These are phyloP conservation scores for Cinnamomum micranthum DNA, from an alignment of 164 flowering plant species.

Conservation along the genomic window DNA sequence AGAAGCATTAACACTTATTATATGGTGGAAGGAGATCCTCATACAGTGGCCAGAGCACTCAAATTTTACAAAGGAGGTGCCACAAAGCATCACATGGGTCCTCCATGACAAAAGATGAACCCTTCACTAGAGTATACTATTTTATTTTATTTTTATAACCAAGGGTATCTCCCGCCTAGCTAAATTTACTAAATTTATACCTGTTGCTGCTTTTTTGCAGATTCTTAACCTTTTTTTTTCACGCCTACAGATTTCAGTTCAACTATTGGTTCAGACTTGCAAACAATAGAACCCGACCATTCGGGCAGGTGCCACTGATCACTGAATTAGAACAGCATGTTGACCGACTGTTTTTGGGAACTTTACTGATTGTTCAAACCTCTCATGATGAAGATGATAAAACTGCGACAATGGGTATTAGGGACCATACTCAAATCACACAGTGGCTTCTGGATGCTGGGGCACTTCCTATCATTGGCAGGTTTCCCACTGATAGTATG, in stretches of 20 bases:
- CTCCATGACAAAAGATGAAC: too few relatives aligned
- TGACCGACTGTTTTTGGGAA: slow-evolving; percentile 16
- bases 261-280: slow-evolving; percentile 44
- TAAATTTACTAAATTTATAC: too few relatives aligned
- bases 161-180: too few relatives aligned
- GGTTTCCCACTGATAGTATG: slow-evolving; percentile 19
- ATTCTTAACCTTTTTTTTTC: slow-evolving; percentile 1
- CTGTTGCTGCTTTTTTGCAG: neutral
- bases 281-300: slow-evolving; percentile 20
- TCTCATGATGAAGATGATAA: slow-evolving; percentile 50
- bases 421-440: slow-evolving; percentile 33
- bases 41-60: too few relatives aligned
- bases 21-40: too few relatives aligned
- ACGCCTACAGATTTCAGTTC: slow-evolving; percentile 41
- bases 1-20: too few relatives aligned
- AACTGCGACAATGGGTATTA: slow-evolving; percentile 48
- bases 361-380: slow-evolving; percentile 37
- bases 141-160: too few relatives aligned
- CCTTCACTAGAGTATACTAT: too few relatives aligned
- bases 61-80: too few relatives aligned
- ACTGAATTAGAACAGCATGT: too few relatives aligned
- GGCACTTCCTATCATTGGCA: slow-evolving; percentile 33
- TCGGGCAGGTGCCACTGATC: slow-evolving; percentile 35
- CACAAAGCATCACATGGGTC: too few relatives aligned
- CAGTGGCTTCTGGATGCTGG: slow-evolving; percentile 53